A percentile compares a stretch with the other conserved stretches of the same genome.
phyloP scores from a whole-genome alignment of 2,329 filamentous ascomycete species.

The Annulohypoxylon truncatum region DNA sequence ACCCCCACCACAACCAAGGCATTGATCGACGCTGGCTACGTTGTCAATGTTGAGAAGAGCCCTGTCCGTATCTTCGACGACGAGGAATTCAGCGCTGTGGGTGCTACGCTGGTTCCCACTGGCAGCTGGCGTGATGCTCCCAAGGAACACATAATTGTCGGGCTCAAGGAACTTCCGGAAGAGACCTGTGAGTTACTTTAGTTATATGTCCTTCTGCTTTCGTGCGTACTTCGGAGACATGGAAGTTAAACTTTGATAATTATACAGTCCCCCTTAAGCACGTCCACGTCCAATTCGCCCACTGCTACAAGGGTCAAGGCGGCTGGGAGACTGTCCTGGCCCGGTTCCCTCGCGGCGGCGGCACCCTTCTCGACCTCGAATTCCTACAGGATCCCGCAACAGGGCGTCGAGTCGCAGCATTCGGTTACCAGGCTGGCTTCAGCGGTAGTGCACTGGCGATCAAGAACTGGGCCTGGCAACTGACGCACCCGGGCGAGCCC shows the following conservation, averaged over 20 bases:
- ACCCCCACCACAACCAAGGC: slow-evolving; percentile 62
- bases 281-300: slow-evolving; percentile 76
- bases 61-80: slow-evolving; percentile 75
- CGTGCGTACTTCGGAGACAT: not conserved
- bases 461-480: slow-evolving; percentile 86
- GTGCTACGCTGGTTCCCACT: slow-evolving; percentile 73
- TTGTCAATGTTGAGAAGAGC: slow-evolving; percentile 74
- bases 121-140: slow-evolving; percentile 76
- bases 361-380: slow-evolving; percentile 85
- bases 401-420: slow-evolving; percentile 77
- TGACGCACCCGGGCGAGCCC: slow-evolving; percentile 72
- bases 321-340: slow-evolving; percentile 85
- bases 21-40: slow-evolving; percentile 76
- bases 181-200: slow-evolving; percentile 65
- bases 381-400: slow-evolving; percentile 78
- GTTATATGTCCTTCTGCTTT: not conserved
- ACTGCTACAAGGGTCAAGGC: slow-evolving; percentile 79
- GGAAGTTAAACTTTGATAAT: slow-evolving; percentile 13
- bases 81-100: slow-evolving; percentile 70
- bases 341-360: slow-evolving; percentile 80
- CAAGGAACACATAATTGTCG: slow-evolving; percentile 76
- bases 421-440: slow-evolving; percentile 81
- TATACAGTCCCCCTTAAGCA: slow-evolving; percentile 73
- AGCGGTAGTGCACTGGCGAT: slow-evolving; percentile 79
- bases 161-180: slow-evolving; percentile 81